These are phyloP conservation scores for Tilletia indica DNA, from an alignment of 1,284 basidiomycete species.

Conservation along the genomic window DNA sequence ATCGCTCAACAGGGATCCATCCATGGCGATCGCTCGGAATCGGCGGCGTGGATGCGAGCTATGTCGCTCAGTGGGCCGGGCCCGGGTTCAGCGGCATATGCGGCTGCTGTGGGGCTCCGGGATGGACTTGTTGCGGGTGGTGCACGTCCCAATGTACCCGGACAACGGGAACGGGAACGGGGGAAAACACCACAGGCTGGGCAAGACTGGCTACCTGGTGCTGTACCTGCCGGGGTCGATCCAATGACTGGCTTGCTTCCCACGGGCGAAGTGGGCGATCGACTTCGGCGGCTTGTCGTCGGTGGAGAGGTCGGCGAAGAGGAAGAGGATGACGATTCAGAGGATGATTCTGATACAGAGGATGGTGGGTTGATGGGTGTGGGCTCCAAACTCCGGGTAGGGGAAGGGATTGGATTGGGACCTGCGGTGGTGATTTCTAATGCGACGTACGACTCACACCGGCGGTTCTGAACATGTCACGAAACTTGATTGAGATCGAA, in stretches of 20 bases:
- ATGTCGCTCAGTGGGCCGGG: not conserved
- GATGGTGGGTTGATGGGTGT: not conserved
- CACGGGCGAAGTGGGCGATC: no score
- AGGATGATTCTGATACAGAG: not conserved
- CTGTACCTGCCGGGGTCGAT: no score
- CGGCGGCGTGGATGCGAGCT: not conserved
- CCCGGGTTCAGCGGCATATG: not conserved
- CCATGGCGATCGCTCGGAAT: no score
- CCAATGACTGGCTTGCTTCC: no score
- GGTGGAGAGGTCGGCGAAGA: not conserved
- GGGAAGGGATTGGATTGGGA: not conserved
- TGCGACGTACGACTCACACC: not conserved
- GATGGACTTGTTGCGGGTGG: no score
- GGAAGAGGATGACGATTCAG: conserved; percentile 10
- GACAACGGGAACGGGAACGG: no score
- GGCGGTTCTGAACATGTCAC: no score
- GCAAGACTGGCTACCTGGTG: no score
- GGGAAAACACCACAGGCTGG: no score
- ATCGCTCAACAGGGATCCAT: not conserved
- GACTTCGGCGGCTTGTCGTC: not conserved
- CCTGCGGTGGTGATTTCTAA: not conserved
- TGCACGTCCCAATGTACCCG: no score
- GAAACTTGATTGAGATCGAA: no score
- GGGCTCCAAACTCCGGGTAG: not conserved
- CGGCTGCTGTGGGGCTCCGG: conserved; percentile 1